A percentile compares a stretch with the other conserved stretches of the same genome.
Conservation (phyloP, 495 filamentous ascomycete species). For the Xylaria scruposa region DNA sequence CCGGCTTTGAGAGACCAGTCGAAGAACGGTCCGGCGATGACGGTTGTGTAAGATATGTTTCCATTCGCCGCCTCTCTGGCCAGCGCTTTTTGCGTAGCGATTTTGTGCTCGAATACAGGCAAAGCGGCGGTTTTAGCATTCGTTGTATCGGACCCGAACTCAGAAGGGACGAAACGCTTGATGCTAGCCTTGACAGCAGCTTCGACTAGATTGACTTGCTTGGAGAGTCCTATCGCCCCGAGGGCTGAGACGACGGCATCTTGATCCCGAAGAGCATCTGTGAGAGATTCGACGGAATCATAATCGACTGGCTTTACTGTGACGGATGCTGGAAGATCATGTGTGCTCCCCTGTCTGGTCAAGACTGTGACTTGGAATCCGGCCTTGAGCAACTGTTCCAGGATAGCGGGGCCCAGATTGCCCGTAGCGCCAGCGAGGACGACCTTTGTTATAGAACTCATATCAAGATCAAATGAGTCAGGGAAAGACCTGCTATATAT, state of each 20-base stretch:
- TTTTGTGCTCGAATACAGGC: conserved; percentile 52
- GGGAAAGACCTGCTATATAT: not conserved
- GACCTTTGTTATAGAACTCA: conserved; percentile 55
- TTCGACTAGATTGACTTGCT: conserved; percentile 60
- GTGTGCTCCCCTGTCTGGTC: conserved; percentile 49
- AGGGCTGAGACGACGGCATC: conserved; percentile 63
- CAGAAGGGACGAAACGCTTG: conserved; percentile 64
- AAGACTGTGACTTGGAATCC: conserved; percentile 64
- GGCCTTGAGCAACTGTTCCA: conserved; percentile 57
- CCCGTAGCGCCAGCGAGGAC: conserved; percentile 61
- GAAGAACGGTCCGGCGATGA: conserved; percentile 52
- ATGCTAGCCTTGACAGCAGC: conserved; percentile 62
- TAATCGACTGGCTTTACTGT: conserved; percentile 59
- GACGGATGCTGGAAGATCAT: conserved; percentile 46
- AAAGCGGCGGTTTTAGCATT: conserved; percentile 40
- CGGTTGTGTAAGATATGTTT: conserved; percentile 52
- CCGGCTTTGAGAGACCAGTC: conserved; percentile 46
- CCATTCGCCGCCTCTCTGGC: conserved; percentile 40
- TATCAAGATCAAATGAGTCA: conserved; percentile 24
- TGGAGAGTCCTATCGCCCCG: conserved; percentile 37
- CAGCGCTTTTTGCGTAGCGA: conserved; percentile 48
- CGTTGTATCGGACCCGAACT: conserved; percentile 57
- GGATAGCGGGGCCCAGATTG: conserved; percentile 57
- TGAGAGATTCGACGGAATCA: conserved; percentile 57
- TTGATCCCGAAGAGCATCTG: conserved; percentile 54